Evolutionary conservation across 2,329 filamentous ascomycete genomes (phyloP), one percentile per base, ranked within the genome.

Genomic region (Endoconidiophora laricicola): DNA sequence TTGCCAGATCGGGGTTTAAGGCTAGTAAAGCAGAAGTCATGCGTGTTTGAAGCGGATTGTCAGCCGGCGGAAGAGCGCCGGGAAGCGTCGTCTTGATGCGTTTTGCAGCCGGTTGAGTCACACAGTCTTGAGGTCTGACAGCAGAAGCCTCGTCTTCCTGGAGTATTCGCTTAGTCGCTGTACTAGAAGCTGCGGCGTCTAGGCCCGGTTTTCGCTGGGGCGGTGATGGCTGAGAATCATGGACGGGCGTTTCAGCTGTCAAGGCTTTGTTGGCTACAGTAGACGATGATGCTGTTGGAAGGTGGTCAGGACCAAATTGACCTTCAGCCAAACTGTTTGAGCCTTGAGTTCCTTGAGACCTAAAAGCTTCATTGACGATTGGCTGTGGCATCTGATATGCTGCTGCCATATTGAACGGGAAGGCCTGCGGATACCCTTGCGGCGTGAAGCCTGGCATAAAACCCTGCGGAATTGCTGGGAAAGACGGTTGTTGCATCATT

Each of bases 11-110:
- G 9, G 47, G 47, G 24, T 49, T 49, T 24, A 44, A 23, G 16
- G 47, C 47, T 9, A 49, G 40, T 41, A 49, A 16, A 12, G 47
- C 40, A 2, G 47, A 24, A 4, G 47, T 38, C 47, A 49, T 49
- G 41, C 47, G 47, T 14, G 38, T 38, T 4, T 44, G 29, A 9
- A 44, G 37, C 5, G 40, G 47, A 16, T 40, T 23, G 12, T 50
- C 45, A 23, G 46, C 45, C 16, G 50, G 40, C 9, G 50, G 46
- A 16, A 44, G 29, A n/a, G 46, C 42, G n/a, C 44, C 44, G 6
- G 47, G 47, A 1, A 49, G 16, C 14, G 3, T 22, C 14, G 41
- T n/a, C 20, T 24, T 38, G 23, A 29, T n/a, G 16, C 47, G 40
- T 29, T 49, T 49, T 9, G 39, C 5, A 9, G 7, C 29, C 7